Evolutionary conservation across 352 stramenopile genomes (phyloP).

Genomic region (Phytophthora europaea): DNA sequence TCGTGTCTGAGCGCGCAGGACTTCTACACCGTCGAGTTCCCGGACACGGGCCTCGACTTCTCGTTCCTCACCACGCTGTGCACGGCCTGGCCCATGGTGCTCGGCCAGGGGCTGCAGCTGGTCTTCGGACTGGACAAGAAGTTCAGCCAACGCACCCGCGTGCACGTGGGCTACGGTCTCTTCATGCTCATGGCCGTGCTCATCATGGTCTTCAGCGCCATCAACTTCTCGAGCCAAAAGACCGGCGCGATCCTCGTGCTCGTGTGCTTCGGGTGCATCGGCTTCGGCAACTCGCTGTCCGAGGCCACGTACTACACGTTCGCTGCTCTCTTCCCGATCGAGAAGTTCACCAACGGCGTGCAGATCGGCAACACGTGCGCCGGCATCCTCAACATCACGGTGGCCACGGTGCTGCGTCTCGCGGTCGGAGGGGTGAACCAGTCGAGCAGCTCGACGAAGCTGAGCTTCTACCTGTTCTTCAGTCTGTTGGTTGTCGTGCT

Average conservation of each 20-base stretch:
- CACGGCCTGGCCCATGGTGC: constrained; percentile 65
- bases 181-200: constrained; percentile 55
- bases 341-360: constrained; percentile 74
- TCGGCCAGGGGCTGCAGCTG: constrained; percentile 63
- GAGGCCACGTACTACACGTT: constrained; percentile 68
- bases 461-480: constrained; percentile 75
- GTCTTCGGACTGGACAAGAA: constrained; percentile 67
- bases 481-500: constrained; percentile 58
- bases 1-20: constrained; percentile 73
- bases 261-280: constrained; percentile 55
- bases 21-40: constrained; percentile 63
- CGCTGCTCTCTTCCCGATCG: constrained; percentile 63
- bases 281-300: constrained; percentile 61
- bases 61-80: constrained; percentile 67
- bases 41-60: constrained; percentile 58
- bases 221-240: constrained; percentile 48
- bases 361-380: constrained; percentile 67
- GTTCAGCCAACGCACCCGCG: constrained; percentile 46
- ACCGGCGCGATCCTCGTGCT: constrained; percentile 57
- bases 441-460: constrained; percentile 40
- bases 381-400: constrained; percentile 64
- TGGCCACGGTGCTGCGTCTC: constrained; percentile 60
- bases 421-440: constrained; percentile 54
- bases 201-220: constrained; percentile 66
- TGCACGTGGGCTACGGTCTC: constrained; percentile 55